A percentile compares a stretch with the other conserved stretches of the same genome.
These are phyloP conservation scores for Cladosporium sp. DNA, from an alignment of 2,329 filamentous ascomycete species.

Conservation along the genomic window DNA sequence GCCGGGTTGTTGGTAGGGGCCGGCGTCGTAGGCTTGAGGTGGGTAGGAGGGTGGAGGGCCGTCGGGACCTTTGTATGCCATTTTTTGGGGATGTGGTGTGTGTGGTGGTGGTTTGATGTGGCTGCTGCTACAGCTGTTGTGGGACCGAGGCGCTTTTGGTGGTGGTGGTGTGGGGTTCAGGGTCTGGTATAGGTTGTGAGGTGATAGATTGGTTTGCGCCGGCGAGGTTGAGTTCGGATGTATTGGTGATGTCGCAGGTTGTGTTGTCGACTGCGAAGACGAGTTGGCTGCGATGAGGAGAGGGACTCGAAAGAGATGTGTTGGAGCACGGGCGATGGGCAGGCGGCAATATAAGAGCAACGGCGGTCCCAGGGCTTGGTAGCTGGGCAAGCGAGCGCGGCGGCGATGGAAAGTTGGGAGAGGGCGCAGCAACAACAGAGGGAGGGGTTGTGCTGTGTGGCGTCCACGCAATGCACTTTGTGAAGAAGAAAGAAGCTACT, in stretches of 20 bases:
- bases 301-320: neutral
- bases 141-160: conserved; percentile 12
- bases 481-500: neutral
- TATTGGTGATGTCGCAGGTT: neutral
- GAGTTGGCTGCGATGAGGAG: neutral
- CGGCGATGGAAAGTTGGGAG: neutral
- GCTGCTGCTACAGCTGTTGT: neutral
- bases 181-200: neutral
- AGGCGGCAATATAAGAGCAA: conserved; percentile 15
- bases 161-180: neutral
- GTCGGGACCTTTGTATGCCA: conserved; percentile 14
- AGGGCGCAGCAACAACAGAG: conserved; percentile 9
- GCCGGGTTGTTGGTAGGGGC: conserved; percentile 16
- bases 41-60: conserved; percentile 15
- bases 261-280: neutral
- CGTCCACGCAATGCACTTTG: conserved; percentile 5
- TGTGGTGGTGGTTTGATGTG: neutral
- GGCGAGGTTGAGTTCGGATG: neutral
- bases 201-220: neutral
- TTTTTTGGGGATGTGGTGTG: neutral
- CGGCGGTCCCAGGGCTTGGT: neutral
- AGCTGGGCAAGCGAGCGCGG: conserved; percentile 13
- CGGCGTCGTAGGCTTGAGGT: conserved; percentile 20
- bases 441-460: neutral
- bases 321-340: conserved; percentile 11